These are phyloP conservation scores for Furcasterigmium furcatum DNA, from an alignment of 2,329 filamentous ascomycete genomes.

Conservation along the genomic window DNA sequence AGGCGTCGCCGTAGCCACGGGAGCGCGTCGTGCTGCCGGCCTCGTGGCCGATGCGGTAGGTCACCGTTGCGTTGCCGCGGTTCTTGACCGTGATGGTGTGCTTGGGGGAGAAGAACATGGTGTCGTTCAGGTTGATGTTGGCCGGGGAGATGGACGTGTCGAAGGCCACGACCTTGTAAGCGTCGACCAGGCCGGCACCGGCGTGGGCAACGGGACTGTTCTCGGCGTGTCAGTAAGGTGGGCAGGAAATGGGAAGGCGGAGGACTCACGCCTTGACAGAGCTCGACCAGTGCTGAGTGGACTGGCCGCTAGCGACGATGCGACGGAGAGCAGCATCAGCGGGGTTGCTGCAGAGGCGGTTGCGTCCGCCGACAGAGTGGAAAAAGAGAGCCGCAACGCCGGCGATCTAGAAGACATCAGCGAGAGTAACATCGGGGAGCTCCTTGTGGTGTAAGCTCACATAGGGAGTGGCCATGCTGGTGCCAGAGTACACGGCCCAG, in stretches of 20 bases:
- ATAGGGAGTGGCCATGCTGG: slow-evolving; percentile 56
- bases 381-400: slow-evolving; percentile 27
- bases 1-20: slow-evolving; percentile 24
- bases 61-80: slow-evolving; percentile 39
- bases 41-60: slow-evolving; percentile 48
- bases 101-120: slow-evolving; percentile 45
- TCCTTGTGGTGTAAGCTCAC: neutral
- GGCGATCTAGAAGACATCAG: slow-evolving; percentile 22
- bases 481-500: slow-evolving; percentile 46
- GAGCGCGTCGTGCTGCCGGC: slow-evolving; percentile 52
- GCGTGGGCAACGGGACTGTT: neutral
- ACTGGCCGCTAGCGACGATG: slow-evolving; percentile 6
- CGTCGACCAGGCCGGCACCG: slow-evolving; percentile 57
- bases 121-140: slow-evolving; percentile 61
- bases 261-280: neutral
- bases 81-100: slow-evolving; percentile 55
- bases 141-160: slow-evolving; percentile 34
- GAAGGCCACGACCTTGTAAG: slow-evolving; percentile 36
- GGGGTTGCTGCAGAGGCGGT: neutral
- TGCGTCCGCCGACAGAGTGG: slow-evolving; percentile 14
- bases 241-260: neutral
- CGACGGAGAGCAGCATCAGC: neutral
- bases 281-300: slow-evolving; percentile 6
- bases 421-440: no score
- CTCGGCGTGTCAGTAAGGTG: neutral